Conservation (phyloP, 2,329 filamentous ascomycete genomes). For the Periconia macrospinosa region DNA sequence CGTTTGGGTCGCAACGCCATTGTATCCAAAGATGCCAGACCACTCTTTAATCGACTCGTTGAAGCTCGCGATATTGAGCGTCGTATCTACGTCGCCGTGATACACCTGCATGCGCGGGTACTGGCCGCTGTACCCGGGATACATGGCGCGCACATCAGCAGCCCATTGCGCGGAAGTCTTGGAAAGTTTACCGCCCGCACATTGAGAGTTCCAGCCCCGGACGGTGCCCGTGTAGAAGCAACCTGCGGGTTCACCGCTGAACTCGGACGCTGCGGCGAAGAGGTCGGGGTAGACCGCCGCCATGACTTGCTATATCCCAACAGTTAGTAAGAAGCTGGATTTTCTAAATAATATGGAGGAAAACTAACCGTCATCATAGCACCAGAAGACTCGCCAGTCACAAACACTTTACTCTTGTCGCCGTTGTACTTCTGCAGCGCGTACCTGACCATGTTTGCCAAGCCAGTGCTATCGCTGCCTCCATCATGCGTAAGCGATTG, state of each 20-base stretch:
- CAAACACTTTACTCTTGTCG: slow-evolving; percentile 52
- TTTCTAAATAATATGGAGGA: background rate
- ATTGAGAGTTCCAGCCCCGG: slow-evolving; percentile 33
- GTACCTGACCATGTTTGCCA: slow-evolving; percentile 63
- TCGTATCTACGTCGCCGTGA: slow-evolving; percentile 36
- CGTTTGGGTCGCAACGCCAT: slow-evolving; percentile 14
- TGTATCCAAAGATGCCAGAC: slow-evolving; percentile 11
- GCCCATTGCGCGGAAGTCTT: slow-evolving; percentile 15
- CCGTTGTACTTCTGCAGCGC: slow-evolving; percentile 54
- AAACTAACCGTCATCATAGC: slow-evolving; percentile 30
- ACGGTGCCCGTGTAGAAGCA: slow-evolving; percentile 20
- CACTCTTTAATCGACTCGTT: slow-evolving; percentile 24
- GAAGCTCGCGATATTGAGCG: slow-evolving; percentile 25
- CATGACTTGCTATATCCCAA: slow-evolving; percentile 23
- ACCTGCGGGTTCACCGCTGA: slow-evolving; percentile 30
- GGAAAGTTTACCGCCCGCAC: slow-evolving; percentile 60
- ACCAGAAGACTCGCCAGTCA: slow-evolving; percentile 28
- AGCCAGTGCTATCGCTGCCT: slow-evolving; percentile 58
- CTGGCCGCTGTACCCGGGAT: slow-evolving; percentile 38
- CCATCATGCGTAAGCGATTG: slow-evolving; percentile 58
- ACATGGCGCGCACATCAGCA: slow-evolving; percentile 15
- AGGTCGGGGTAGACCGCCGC: slow-evolving; percentile 31
- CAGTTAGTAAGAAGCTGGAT: background rate
- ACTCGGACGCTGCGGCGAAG: slow-evolving; percentile 27
- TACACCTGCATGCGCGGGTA: slow-evolving; percentile 37